Evolutionary conservation across 2,329 filamentous ascomycete genomes (phyloP).

Genomic region (Mycosphaerella arachidis): DNA sequence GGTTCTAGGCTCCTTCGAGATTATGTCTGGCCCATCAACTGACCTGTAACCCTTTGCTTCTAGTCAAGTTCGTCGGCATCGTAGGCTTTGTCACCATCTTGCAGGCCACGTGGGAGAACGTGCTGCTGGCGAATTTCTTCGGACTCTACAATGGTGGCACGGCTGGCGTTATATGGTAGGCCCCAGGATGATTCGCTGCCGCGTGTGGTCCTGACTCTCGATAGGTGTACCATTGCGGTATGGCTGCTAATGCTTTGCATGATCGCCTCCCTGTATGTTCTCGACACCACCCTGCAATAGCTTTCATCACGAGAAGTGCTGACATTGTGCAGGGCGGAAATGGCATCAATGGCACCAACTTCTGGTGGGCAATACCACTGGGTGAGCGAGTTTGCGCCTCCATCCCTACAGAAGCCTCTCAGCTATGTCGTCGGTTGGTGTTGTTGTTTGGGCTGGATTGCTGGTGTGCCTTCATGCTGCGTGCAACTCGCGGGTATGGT

Average conservation of each 20-base stretch:
- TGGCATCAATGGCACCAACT: constrained; percentile 33
- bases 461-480: constrained; percentile 30
- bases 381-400: constrained; percentile 43
- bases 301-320: not conserved
- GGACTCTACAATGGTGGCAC: constrained; percentile 31
- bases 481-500: constrained; percentile 30
- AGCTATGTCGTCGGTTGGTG: constrained; percentile 46
- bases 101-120: constrained; percentile 53
- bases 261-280: constrained; percentile 29
- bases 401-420: constrained; percentile 39
- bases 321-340: constrained; percentile 25
- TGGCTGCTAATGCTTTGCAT: constrained; percentile 31
- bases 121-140: constrained; percentile 35
- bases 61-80: constrained; percentile 44
- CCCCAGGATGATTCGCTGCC: not conserved
- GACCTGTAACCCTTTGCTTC: too few species aligned
- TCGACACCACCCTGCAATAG: not conserved
- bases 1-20: too few species aligned
- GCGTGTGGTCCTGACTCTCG: not conserved
- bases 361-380: constrained; percentile 27
- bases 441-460: constrained; percentile 33
- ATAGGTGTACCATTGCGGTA: constrained; percentile 29
- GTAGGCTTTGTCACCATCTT: constrained; percentile 52
- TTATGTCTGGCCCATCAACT: too few species aligned
- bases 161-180: constrained; percentile 14